Base-by-base conservation (phyloP, 2,329 filamentous ascomycete genomes). In the Beauveria pseudobassiana region DNA sequence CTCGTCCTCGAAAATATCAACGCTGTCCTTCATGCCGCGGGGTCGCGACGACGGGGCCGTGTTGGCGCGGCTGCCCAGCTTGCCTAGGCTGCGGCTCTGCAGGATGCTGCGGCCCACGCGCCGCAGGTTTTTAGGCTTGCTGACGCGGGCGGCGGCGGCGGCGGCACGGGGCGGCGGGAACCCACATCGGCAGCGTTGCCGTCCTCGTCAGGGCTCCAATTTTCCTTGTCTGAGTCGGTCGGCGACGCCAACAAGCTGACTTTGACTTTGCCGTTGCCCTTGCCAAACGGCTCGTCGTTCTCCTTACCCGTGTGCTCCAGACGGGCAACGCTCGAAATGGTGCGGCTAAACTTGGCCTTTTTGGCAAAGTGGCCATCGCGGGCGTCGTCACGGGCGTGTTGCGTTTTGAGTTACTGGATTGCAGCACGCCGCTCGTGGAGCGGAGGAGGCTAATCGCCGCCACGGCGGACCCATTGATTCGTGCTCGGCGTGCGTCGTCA, bases 171-270 rank as follows among this genome's bases (percentile, higher is more conserved):
- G 34, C 75, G 75, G 57, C 72, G 72, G 54, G 65, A 65, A 67
- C 68, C 61, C 54, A 60, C 65, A 57, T 65, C 69, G 24, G 64
- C 74, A 58, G 73, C 68, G 64, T 75, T 77, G 9, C 74, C 78
- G 48, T 80, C 78, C 65, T 79, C 79, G 65, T 78, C 80, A 1
- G 80, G 87, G 69, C 78, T 84, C 83, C 91, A 96, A 71, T 98
- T 98, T 77, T 98, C 93, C 76, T 98, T 98, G 73, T 98, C 93
- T 1, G 91, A 96, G 69, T 96, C 93, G 54, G 73, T 65, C 7
- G 74, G 71, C 26, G 74, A 77, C 12, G 74, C 69, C 50, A 77
- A 66, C 68, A 73, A 73, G 5, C 73, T 73, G 18, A 76, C 69
- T 63, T 78, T 79, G 55, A 75, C 73, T 62, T 75, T 75, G 18